Evolutionary conservation across 2,329 filamentous ascomycete species (phyloP), one percentile per base, ranked within the genome.

Genomic region (Apiospora marii): DNA sequence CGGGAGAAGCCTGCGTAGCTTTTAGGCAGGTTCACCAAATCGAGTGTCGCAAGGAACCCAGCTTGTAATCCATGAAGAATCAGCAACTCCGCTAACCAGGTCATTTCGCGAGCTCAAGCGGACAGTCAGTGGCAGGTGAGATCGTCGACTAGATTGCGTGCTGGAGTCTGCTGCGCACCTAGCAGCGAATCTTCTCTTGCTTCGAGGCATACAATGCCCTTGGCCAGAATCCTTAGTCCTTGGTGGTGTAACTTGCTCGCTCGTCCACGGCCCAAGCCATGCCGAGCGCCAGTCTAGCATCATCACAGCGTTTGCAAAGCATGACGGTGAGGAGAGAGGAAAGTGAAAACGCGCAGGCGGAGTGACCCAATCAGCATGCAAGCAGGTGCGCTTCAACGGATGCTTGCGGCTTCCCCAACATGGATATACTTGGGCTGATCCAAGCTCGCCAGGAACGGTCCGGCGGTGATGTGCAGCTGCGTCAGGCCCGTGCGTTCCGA

Each of bases 361-460:
- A n/a, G 58, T 41, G 2, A 22, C 12, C 58, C 58, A 64, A 64
- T 64, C 58, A 64, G 22, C 34, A 13, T n/a, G 53, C 16, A 37
- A 13, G 53, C 53, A 13, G 37, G 7, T 37, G 58, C 34, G 34
- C 22, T 41, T 64, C 58, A n/a, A 64, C 58, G 34, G 58, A 64
- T 64, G 58, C 34, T 41, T 64, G 58, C 58, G 34, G 49, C 16
- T n/a, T 41, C 58, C 41, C 34, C 58, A 64, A 41, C 34, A 41
- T 12, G 34, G n/a, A 22, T 41, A 41, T 41, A 10, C 58, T 41
- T 41, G 34, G 41, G 58, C 58, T 16, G 58, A 64, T 41, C 34
- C 58, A 64, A n/a, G 58, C 30, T 41, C 19, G 58, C 58, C 58
- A 64, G 58, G 58, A 37, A 64, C 34, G 58, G 58, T 64, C 58